Evolutionary conservation across 202 grass and related monocot species (phyloP), one percentile per base, ranked within the genome.

Genomic region (Setaria viridis): DNA sequence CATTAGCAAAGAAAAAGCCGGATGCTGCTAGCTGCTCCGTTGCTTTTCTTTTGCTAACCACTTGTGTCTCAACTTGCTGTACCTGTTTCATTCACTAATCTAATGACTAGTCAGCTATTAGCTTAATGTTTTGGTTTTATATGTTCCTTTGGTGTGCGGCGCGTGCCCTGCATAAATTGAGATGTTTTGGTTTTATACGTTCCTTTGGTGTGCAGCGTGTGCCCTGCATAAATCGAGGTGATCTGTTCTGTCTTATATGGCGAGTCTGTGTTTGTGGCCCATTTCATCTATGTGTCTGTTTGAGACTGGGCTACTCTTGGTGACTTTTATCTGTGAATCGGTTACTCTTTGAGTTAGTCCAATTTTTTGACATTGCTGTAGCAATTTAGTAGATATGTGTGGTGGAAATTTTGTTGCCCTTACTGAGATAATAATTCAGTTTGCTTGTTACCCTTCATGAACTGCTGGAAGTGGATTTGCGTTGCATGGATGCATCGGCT

Each of bases 11-110:
- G 89, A 74, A 77, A 82, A 78, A 85, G 86, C 86, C 13, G 56
- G 82, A 85, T 88, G 77, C 82, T 53, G 21, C 37, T 42, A 73
- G 77, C 77, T 77, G 65, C 67, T 82, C 64, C 58, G 66, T 60
- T 88, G 85, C 85, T 88, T 85, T 88, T 88, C 78, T 91, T 88
- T 85, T 91, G 89, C 85, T 91, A 88, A 88, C 65, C 82, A 78
- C 85, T 56, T 41, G 71, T 91, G 65, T 60, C 62, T 59, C 62
- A 85, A 85, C 78, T 60, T 82, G 34, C 0, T 74, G 58, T 62
- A 65, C 32, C 16, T 75, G 72, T 77, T 82, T 88, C 41, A 3
- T 78, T 85, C 6, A 46, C 82, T 85, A 78, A 88, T 88, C 56
- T 85, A 72, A 77, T 85, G 72, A 81, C 89, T 85, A 56, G 33